These are phyloP conservation scores for Bipolaris cookei DNA, from an alignment of 2,329 filamentous ascomycete species.

Conservation along the genomic window DNA sequence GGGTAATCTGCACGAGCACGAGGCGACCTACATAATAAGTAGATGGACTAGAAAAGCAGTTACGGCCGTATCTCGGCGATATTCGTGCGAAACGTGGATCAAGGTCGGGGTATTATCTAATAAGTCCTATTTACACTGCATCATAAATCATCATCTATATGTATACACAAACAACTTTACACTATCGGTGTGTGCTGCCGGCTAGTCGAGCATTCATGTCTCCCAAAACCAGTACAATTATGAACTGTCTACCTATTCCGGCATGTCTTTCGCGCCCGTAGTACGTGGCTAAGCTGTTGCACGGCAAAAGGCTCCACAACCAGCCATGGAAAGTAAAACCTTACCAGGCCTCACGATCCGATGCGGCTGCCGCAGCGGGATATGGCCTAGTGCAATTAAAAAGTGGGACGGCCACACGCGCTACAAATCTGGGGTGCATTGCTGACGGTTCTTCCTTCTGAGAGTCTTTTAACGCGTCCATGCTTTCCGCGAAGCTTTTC, in stretches of 20 bases:
- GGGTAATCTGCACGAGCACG: background rate
- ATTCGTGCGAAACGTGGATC: conserved; percentile 16
- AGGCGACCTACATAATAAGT: background rate
- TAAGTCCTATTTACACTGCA: conserved; percentile 7
- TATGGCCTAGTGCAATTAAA: background rate
- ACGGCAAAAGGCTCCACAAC: background rate
- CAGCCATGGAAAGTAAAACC: background rate
- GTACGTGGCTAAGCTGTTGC: background rate
- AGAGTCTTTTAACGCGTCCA: conserved; percentile 19
- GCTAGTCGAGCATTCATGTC: background rate
- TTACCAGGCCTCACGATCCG: background rate
- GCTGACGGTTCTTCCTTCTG: conserved; percentile 21
- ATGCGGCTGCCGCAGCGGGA: conserved; percentile 4
- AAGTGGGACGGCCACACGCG: conserved; percentile 11
- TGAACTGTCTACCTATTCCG: background rate
- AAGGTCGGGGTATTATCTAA: conserved; percentile 18
- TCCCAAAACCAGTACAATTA: no score
- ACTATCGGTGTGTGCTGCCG: background rate
- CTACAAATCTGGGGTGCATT: conserved; percentile 32
- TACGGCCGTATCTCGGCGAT: conserved; percentile 14
- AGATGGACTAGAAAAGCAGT: background rate
- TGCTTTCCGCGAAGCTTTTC: conserved; percentile 19
- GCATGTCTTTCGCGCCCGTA: background rate
- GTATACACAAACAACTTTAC: no score
- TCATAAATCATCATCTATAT: conserved; percentile 1